phyloP scores from a whole-genome alignment of 371 early-diverging fungal species.

The Quaeritorhiza haematococci region DNA sequence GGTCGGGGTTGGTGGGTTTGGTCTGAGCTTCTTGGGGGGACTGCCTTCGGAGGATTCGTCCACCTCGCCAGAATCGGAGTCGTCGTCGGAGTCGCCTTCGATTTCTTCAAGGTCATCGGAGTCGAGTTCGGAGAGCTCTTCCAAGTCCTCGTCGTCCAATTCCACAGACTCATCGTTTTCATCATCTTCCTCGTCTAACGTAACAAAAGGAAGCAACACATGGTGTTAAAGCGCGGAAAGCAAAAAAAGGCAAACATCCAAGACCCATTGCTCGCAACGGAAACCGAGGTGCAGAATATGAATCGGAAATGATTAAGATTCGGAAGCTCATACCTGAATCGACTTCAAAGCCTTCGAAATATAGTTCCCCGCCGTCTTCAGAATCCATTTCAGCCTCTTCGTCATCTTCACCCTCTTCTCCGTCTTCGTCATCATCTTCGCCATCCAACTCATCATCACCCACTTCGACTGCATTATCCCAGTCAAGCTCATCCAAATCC shows the following conservation, averaged over 20 bases:
- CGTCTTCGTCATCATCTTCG: slow-evolving; percentile 30
- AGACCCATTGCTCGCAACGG: too few species aligned
- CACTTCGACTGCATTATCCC: slow-evolving; percentile 1
- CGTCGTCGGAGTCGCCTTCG: slow-evolving; percentile 31
- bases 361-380: background rate
- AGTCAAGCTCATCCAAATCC: slow-evolving; percentile 10
- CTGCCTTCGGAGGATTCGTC: slow-evolving; percentile 14
- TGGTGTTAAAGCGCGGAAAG: background rate
- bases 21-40: slow-evolving; percentile 21
- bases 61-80: slow-evolving; percentile 16
- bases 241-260: too few species aligned
- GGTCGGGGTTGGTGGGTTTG: too few species aligned
- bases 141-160: slow-evolving; percentile 6
- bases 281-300: too few species aligned
- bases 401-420: slow-evolving; percentile 7
- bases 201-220: background rate
- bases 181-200: slow-evolving; percentile 25
- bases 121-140: slow-evolving; percentile 20
- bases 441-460: slow-evolving; percentile 33
- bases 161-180: slow-evolving; percentile 44
- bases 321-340: slow-evolving; percentile 32
- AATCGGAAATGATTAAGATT: too few species aligned
- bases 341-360: slow-evolving; percentile 26
- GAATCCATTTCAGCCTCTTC: slow-evolving; percentile 29
- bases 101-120: slow-evolving; percentile 47